Percentiles rank a stretch among this genome's conserved stretches.
Evolutionary conservation across 2,329 filamentous ascomycete species (phyloP).

Genomic region (Exophiala sideris): DNA sequence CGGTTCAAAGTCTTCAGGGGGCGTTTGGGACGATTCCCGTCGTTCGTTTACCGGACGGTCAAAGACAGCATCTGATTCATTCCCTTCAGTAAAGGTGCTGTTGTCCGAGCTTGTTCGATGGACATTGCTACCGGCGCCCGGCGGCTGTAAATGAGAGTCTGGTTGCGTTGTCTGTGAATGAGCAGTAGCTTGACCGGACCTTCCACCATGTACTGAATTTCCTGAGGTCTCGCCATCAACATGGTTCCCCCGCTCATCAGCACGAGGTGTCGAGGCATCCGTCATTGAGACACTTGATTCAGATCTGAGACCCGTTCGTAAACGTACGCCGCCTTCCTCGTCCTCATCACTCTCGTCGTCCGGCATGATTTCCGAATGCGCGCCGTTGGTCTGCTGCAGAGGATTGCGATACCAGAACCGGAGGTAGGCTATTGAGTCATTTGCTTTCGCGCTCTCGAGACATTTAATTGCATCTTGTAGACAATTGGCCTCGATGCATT

Average conservation of each 20-base stretch:
- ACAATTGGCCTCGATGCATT: slow-evolving; percentile 76
- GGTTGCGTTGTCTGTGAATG: background rate
- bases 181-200: background rate
- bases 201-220: too few species aligned
- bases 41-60: slow-evolving; percentile 33
- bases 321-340: slow-evolving; percentile 45
- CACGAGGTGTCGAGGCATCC: slow-evolving; percentile 16
- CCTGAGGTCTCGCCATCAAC: too few species aligned
- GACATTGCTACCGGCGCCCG: background rate
- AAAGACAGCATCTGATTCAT: slow-evolving; percentile 43
- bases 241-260: background rate
- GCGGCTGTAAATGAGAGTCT: background rate
- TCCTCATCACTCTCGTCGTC: slow-evolving; percentile 49
- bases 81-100: slow-evolving; percentile 40
- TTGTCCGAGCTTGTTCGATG: slow-evolving; percentile 38
- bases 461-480: slow-evolving; percentile 72
- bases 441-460: slow-evolving; percentile 80
- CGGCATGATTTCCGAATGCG: slow-evolving; percentile 40
- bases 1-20: slow-evolving; percentile 9
- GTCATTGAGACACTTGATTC: slow-evolving; percentile 38
- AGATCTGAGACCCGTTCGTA: slow-evolving; percentile 31
- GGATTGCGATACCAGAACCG: slow-evolving; percentile 82
- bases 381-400: slow-evolving; percentile 54
- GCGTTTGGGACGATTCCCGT: slow-evolving; percentile 25
- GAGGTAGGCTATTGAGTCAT: slow-evolving; percentile 86